Base-by-base conservation (phyloP, 2,329 filamentous ascomycete species). In the Pseudogymnoascus sp. region DNA sequence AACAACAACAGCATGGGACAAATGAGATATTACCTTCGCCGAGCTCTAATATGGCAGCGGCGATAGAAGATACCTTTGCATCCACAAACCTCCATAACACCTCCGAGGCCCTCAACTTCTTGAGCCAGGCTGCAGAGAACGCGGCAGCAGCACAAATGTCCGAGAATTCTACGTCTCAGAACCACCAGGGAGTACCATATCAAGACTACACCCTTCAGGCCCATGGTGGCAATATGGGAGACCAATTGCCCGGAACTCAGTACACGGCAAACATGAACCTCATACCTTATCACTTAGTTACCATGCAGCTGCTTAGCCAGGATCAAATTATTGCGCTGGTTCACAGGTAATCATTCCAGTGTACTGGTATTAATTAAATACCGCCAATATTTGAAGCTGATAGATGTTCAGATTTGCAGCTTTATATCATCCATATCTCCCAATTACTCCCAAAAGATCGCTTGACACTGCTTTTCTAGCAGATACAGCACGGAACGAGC, bases 351-450 rank as follows among this genome's bases (percentile, higher is more conserved):
- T 46, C 21, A 15, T 26, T 46, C 42, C 21, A 13, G 21, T 46
- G 42, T 26, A 46, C 6, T 46, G 42, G 13, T 46, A 29, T 29
- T 29, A 29, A 29, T 29, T 15, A 44, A 23, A 40, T 42, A 42
- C 17, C 21, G 21, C 21, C 42, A 26, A 26, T 23, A 46, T 26
- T 46, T 42, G 79, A 17, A 76, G 85, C 37, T 80, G 79, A 66
- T 76, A 80, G 66, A 75, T 85, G 42, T 76, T 85, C 17, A 84
- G 85, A 29, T 89, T 88, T 68, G 83, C 83, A 63, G 78, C 85
- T 64, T 80, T 85, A 65, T 90, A 88, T 67, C 87, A 90, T 69
- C 84, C 85, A 0, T 90, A 87, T 75, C 88, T 89, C 63, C 88
- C 88, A 0, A 76, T 91, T 26, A 87, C 88, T 0, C 84, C 87